phyloP scores from a whole-genome alignment of 345 rosid species.

The Syzygium jambos region DNA sequence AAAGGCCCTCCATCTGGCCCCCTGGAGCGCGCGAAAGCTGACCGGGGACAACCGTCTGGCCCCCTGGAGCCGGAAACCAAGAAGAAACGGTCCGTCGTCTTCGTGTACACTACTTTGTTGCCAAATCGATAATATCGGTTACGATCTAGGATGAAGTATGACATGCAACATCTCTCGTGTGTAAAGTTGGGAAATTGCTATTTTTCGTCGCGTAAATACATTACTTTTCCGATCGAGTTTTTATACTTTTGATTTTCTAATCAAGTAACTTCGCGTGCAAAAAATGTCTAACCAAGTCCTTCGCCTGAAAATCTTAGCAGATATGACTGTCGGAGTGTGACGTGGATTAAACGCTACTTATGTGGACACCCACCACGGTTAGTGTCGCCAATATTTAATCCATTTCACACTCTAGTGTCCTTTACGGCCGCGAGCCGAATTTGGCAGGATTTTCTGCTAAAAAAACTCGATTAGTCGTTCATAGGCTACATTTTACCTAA shows the following conservation, averaged over 20 bases:
- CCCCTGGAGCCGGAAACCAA: neutral
- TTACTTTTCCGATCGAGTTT: neutral
- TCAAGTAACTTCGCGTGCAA: neutral
- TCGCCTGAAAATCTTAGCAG: neutral
- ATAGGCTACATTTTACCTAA: neutral
- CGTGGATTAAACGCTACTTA: neutral
- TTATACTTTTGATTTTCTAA: fast-evolving
- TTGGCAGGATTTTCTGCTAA: neutral
- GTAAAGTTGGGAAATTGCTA: neutral
- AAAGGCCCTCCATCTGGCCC: neutral
- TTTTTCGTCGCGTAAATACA: neutral
- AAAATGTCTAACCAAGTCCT: neutral
- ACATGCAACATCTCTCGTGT: neutral
- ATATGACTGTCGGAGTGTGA: neutral
- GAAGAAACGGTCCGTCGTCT: neutral
- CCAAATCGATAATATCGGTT: too few species aligned
- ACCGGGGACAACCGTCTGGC: neutral
- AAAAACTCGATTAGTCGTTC: neutral
- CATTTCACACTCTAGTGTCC: neutral
- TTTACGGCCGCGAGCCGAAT: neutral
- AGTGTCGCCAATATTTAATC: neutral
- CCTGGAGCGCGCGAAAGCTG: neutral
- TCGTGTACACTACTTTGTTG: neutral
- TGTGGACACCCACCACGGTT: neutral
- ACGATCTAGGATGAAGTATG: neutral